Percentiles rank a stretch among this genome's conserved stretches.
phyloP scores from a whole-genome alignment of 805 yeast genomes.

The Cyberlindnera euphorbiae region DNA sequence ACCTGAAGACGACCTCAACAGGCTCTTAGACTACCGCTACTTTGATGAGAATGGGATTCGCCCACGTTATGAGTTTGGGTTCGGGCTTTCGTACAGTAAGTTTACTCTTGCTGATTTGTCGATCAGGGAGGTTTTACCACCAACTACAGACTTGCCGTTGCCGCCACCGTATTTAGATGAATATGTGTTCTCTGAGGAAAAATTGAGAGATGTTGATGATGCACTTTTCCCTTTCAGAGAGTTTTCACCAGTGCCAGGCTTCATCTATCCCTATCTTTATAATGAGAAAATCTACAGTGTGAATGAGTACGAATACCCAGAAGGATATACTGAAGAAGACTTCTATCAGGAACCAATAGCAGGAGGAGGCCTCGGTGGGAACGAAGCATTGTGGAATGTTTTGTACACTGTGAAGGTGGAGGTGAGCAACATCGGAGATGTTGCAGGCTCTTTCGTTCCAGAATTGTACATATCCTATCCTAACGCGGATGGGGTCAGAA shows the following conservation, averaged over 20 bases:
- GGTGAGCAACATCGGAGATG: constrained; percentile 12
- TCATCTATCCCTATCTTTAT: constrained; percentile 49
- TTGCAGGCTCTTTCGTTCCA: constrained; percentile 10
- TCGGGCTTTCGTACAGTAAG: constrained; percentile 52
- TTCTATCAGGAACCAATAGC: constrained; percentile 26
- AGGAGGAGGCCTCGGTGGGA: constrained; percentile 55
- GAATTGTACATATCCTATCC: constrained; percentile 15
- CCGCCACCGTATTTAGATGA: constrained; percentile 43
- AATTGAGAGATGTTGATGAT: constrained; percentile 49
- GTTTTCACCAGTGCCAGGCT: constrained; percentile 49
- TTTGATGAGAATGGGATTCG: constrained; percentile 51
- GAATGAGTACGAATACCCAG: constrained; percentile 32
- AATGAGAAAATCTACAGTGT: constrained; percentile 27
- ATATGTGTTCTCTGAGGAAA: constrained; percentile 38
- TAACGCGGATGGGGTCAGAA: constrained; percentile 32
- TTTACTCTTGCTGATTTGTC: constrained; percentile 33
- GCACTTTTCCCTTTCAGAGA: constrained; percentile 50
- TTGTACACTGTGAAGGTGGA: constrained; percentile 21
- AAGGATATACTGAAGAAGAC: constrained; percentile 31
- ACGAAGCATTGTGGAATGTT: constrained; percentile 54
- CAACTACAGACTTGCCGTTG: constrained; percentile 40
- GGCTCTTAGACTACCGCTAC: constrained; percentile 49
- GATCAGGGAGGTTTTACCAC: constrained; percentile 38
- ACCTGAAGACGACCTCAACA: constrained; percentile 32
- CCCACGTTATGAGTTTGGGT: constrained; percentile 60